Conservation (phyloP, 352 stramenopile species). For the Halophytophthora batemanensis region DNA sequence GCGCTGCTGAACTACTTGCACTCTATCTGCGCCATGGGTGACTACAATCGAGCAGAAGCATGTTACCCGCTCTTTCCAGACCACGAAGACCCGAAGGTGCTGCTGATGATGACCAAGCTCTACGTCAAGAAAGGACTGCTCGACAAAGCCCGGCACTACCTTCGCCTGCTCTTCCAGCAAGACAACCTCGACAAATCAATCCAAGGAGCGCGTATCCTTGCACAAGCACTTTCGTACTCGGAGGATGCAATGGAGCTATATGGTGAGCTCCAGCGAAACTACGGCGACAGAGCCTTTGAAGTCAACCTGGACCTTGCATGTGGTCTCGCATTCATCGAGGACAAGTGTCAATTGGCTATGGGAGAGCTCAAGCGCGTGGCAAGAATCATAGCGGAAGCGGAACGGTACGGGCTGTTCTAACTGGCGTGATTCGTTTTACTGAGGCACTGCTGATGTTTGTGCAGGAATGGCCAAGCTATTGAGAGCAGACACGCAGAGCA, state of each 20-base stretch:
- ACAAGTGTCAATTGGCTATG: conserved; percentile 31
- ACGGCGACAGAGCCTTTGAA: conserved; percentile 45
- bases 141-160: conserved; percentile 43
- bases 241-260: conserved; percentile 60
- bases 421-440: not conserved
- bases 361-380: conserved; percentile 38
- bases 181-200: conserved; percentile 44
- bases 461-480: conserved; percentile 9
- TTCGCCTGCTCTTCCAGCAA: conserved; percentile 56
- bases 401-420: conserved; percentile 18
- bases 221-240: conserved; percentile 40
- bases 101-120: conserved; percentile 59
- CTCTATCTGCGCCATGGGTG: conserved; percentile 39
- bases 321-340: conserved; percentile 36
- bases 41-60: conserved; percentile 57
- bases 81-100: conserved; percentile 25
- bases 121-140: conserved; percentile 42
- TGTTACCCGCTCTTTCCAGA: conserved; percentile 51
- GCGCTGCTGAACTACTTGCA: conserved; percentile 46
- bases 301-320: conserved; percentile 73
- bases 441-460: not conserved
- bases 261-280: conserved; percentile 55
- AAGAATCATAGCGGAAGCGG: conserved; percentile 19
- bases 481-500: conserved; percentile 11
- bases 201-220: conserved; percentile 40